These are phyloP conservation scores for Cladosporium sp. DNA, from an alignment of 2,329 filamentous ascomycete genomes.

Conservation along the genomic window DNA sequence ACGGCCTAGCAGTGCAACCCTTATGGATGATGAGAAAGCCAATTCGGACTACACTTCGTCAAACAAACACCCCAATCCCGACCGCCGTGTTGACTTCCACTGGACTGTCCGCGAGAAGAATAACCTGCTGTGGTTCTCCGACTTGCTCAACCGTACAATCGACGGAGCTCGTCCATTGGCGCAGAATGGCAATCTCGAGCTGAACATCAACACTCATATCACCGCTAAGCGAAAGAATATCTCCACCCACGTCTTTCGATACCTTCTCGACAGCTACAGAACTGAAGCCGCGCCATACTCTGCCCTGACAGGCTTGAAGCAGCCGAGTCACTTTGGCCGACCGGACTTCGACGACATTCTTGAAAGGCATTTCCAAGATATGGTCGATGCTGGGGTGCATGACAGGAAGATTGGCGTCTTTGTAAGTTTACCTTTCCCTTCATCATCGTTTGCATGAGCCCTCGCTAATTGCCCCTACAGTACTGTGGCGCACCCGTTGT, in stretches of 20 bases:
- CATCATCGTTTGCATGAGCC: neutral
- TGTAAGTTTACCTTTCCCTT: neutral
- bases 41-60: neutral
- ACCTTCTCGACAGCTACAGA: constrained; percentile 53
- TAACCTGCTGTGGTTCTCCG: constrained; percentile 54
- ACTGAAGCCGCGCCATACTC: constrained; percentile 49
- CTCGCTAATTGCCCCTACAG: neutral
- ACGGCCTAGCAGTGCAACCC: constrained; percentile 2
- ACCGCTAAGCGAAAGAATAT: constrained; percentile 52
- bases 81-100: constrained; percentile 52
- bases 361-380: constrained; percentile 51
- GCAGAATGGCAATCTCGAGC: constrained; percentile 39
- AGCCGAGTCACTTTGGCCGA: constrained; percentile 51
- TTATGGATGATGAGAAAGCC: constrained; percentile 2
- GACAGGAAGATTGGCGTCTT: constrained; percentile 51
- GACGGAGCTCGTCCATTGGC: constrained; percentile 35
- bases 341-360: constrained; percentile 52
- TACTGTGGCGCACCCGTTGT: constrained; percentile 54
- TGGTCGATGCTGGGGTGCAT: constrained; percentile 36
- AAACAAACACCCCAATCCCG: constrained; percentile 8
- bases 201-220: constrained; percentile 54
- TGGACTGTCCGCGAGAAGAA: constrained; percentile 57
- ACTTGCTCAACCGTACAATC: constrained; percentile 49
- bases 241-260: constrained; percentile 52
- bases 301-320: constrained; percentile 51